Evolutionary conservation across 441 rosid species (phyloP), one percentile per base, ranked within the genome.

Genomic region (Breynia disticha): DNA sequence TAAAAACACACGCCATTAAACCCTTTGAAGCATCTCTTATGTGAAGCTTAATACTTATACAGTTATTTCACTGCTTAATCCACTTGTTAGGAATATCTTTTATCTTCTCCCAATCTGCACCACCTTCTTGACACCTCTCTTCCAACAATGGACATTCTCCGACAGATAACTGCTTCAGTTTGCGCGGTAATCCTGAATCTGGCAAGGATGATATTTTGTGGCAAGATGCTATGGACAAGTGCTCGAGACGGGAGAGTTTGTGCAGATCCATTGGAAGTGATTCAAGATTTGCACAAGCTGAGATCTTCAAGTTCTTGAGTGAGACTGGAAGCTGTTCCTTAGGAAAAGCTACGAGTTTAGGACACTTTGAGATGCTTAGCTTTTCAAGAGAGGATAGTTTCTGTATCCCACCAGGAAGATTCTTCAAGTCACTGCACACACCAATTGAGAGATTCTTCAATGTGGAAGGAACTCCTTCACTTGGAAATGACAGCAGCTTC

Each of bases 21-120:
- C 35, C 35, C 5, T 28, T 9, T 28, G 35, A 28, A 4, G 35
- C 1, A 28, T 28, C 35, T 28, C 35, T 41, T 41, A 41, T 4
- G 15, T 9, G 4, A 41, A 41, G 15, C 44, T 41, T 41, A 6
- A 9, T 41, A 41, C 0, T 15, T 4, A 41, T 13, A 15, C 9
- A 1, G 19, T 19, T 41, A 22, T 50, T 43, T 50, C 61, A 37
- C 10, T 3, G 5, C 14, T 16, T 17, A 19, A 62, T 62, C 41
- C n/a, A 14, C 37, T 54, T 62, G n/a, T 54, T 12, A 21, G 64
- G 70, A 57, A 69, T 28, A 50, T 57, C 61, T 9, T 32, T 44
- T 15, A 69, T 57, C 50, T 69, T 69, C 48, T 22, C 54, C 74
- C 70, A 69, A 10, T 69, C 74, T 62, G 55, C 57, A 14, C 61